phyloP scores from a whole-genome alignment of 768 basidiomycete genomes.

The Udeniomyces megalosporus region DNA sequence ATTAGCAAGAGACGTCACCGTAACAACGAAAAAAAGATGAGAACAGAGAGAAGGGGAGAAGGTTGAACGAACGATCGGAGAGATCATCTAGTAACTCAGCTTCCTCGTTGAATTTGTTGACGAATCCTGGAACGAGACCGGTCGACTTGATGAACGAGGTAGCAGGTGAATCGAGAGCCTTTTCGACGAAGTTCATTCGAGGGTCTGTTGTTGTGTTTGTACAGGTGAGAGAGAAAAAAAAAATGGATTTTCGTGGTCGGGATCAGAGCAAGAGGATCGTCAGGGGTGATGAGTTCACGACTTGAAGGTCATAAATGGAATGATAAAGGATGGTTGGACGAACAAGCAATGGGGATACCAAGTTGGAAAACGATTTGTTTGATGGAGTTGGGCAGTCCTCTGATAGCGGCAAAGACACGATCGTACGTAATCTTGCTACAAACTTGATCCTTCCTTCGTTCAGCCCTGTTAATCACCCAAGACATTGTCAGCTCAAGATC shows the following conservation, averaged over 20 bases:
- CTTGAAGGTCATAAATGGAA: too few relatives aligned
- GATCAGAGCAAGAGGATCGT: too few relatives aligned
- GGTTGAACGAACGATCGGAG: neutral
- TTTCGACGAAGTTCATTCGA: slow-evolving; percentile 61
- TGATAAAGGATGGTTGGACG: too few relatives aligned
- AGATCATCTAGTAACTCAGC: slow-evolving; percentile 81
- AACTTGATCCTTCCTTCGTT: slow-evolving; percentile 65
- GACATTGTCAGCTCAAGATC: too few relatives aligned
- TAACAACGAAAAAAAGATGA: too few relatives aligned
- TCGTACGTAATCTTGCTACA: slow-evolving; percentile 59
- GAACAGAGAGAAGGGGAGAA: neutral
- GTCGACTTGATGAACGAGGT: slow-evolving; percentile 55
- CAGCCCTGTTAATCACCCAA: too few relatives aligned
- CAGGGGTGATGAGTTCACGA: too few relatives aligned
- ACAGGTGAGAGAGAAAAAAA: too few relatives aligned
- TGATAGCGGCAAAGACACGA: slow-evolving; percentile 50
- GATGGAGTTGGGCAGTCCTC: slow-evolving; percentile 44
- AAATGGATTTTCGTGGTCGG: too few relatives aligned
- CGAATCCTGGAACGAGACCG: slow-evolving; percentile 30
- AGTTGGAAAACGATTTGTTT: slow-evolving; percentile 74
- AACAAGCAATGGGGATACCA: slow-evolving; percentile 34
- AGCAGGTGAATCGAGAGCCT: slow-evolving; percentile 54
- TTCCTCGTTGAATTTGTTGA: slow-evolving; percentile 24
- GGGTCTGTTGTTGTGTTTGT: too few relatives aligned
- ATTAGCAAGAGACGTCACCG: too few relatives aligned